Base-by-base conservation (phyloP, 176 grass and related monocot species). In the Avena atlantica region DNA sequence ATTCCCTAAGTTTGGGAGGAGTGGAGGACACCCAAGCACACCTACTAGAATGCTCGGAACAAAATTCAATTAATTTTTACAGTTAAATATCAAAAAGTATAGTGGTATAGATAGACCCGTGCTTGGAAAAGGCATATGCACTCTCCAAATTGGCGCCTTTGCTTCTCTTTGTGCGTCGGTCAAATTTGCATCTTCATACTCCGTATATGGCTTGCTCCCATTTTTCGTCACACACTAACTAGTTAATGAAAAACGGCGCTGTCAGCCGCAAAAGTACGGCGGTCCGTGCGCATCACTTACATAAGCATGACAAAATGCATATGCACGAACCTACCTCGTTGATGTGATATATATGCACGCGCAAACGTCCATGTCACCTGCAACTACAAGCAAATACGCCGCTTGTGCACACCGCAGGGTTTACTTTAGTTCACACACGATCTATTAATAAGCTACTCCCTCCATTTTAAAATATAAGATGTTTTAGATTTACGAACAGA, bases 241-340 rank as follows among this genome's bases (percentile, higher is more conserved):
- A 63, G 25, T 63, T 5, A 25, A 13, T 64, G 60, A 6, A 13
- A 64, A 64, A 57, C 21, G 24, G 24, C 21, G 21, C 25, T 64
- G 21, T 64, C 61, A 27, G 23, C 61, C 2, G 4, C 11, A 2
- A 64, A 27, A 64, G 0, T 63, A 23, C 23, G 3, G 36, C 53
- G 1, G 27, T 20, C 4, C 14, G 1, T 70, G 51, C 45, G 78
- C 16, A 42, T 29, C 27, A 69, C 24, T 42, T 37, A 40, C 74
- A 70, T 58, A 21, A 42, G 74, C 81, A 49, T 89, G 81, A 79
- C 81, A 42, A 37, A 42, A 42, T 42, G 40, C 40, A 42, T 24
- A 63, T 25, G 21, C 19, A 63, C 12, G 34, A 8, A 52, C 51
- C 48, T 23, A 48, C 37, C 10, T 12, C 2, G 29, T 16, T 34